phyloP scores from a whole-genome alignment of 805 yeast species.

The Cyberlindnera veronae region DNA sequence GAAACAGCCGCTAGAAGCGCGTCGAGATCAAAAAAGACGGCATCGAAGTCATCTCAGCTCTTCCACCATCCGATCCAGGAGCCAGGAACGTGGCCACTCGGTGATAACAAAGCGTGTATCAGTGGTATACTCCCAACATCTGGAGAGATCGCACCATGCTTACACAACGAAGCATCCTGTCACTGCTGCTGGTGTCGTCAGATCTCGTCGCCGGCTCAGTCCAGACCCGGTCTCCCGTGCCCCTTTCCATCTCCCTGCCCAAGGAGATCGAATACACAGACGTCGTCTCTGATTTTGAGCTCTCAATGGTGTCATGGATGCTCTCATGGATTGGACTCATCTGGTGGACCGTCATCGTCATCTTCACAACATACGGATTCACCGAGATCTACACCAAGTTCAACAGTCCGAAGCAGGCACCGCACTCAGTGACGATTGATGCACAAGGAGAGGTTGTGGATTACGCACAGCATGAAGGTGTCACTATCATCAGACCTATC shows the following conservation, averaged over 20 bases:
- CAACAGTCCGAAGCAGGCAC: slow-evolving; percentile 16
- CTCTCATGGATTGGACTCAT: slow-evolving; percentile 21
- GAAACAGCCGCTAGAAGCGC: slow-evolving; percentile 1
- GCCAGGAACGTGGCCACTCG: too few relatives aligned
- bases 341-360: slow-evolving; percentile 25
- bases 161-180: too few relatives aligned
- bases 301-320: neutral
- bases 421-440: slow-evolving; percentile 8
- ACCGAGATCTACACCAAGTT: slow-evolving; percentile 24
- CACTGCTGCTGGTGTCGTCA: too few relatives aligned
- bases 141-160: too few relatives aligned
- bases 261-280: neutral
- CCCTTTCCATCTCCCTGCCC: neutral
- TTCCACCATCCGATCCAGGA: too few relatives aligned
- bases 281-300: neutral
- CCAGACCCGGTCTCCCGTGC: too few relatives aligned
- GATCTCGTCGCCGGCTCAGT: too few relatives aligned
- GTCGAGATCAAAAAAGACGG: neutral
- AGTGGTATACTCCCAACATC: too few relatives aligned
- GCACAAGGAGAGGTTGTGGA: slow-evolving; percentile 6
- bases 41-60: neutral
- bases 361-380: slow-evolving; percentile 23
- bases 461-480: slow-evolving; percentile 50
- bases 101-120: too few relatives aligned
- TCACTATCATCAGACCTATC: slow-evolving; percentile 75